Evolutionary conservation across 2,329 filamentous ascomycete genomes (phyloP), one percentile per base, ranked within the genome.

Genomic region (Pyrenochaeta sp.): DNA sequence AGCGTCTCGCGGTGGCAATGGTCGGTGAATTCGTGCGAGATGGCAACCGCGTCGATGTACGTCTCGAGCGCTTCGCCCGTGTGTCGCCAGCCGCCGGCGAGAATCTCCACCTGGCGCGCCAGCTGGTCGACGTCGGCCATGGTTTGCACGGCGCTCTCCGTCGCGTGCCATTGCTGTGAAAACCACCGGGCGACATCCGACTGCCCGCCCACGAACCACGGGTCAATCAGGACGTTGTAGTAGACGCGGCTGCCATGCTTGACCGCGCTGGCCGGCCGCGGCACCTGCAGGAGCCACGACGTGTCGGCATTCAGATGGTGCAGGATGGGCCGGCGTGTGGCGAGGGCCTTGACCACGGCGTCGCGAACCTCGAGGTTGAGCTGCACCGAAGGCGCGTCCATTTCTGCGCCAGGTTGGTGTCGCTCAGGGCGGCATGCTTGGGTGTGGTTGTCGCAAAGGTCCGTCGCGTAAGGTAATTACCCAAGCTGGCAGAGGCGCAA

Each of bases 11-110:
- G 74, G 58, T 88, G 84, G 65, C 83, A 87, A 60, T 87, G 85
- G 58, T 88, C 84, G 1, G 84, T 87, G 54, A 87, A 88, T 61
- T 87, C 84, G 60, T 88, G 84, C 11, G 77, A 82, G 21, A 87
- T 74, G 19, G 76, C 74, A 2, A 87, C 81, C 2, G 72, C 79
- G 60, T 88, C 84, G 20, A 87, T 78, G 30, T 75, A 73, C 24
- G 58, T 62, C 41, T 60, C 54, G n/a, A 48, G 41, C 1, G 65
- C 59, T 1, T 42, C 53, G 1, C 23, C 44, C 4, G 36, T 46
- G 3, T 58, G 18, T 21, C 63, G 53, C 43, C 63, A 34, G 1
- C 62, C 61, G 10, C 65, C 64, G 19, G 69, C 65, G 23, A 74
- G 50, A 11, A 61, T 63, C 58, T 86, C 83, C 2, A 82, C 69